Conservation (phyloP, 2,329 filamentous ascomycete genomes). For the Fonsecaea monophora region DNA sequence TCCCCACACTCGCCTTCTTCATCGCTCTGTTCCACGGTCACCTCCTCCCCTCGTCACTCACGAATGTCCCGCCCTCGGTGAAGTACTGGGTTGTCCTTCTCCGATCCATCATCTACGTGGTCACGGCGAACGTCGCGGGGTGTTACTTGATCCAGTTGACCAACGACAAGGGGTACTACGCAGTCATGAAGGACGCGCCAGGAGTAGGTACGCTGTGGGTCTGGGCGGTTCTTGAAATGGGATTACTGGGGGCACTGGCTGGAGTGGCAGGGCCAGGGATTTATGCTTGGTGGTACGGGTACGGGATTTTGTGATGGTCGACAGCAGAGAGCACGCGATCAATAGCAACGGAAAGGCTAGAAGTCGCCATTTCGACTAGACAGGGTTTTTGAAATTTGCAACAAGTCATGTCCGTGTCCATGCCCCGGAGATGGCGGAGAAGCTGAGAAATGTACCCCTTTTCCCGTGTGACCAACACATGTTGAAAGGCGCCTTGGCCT, state of each 20-base stretch:
- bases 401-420: neutral
- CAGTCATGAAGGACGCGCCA: slow-evolving; percentile 91
- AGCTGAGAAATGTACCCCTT: slow-evolving; percentile 19
- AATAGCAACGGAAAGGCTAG: neutral
- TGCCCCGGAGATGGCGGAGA: slow-evolving; percentile 26
- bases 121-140: slow-evolving; percentile 66
- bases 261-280: slow-evolving; percentile 59
- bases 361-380: neutral
- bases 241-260: slow-evolving; percentile 69
- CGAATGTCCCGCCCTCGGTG: slow-evolving; percentile 11
- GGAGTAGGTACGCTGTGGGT: slow-evolving; percentile 89
- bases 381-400: neutral
- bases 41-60: slow-evolving; percentile 45
- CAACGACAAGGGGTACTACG: slow-evolving; percentile 80
- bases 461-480: slow-evolving; percentile 6
- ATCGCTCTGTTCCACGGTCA: slow-evolving; percentile 55
- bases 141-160: slow-evolving; percentile 82
- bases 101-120: slow-evolving; percentile 66
- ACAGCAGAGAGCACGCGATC: neutral
- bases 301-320: slow-evolving; percentile 51
- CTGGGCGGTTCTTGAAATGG: slow-evolving; percentile 88
- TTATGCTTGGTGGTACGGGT: slow-evolving; percentile 64
- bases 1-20: slow-evolving; percentile 53
- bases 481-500: neutral
- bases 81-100: slow-evolving; percentile 20